Base-by-base conservation (phyloP, 495 filamentous ascomycete species). In the Hyphodiscus hymeniophilus region DNA sequence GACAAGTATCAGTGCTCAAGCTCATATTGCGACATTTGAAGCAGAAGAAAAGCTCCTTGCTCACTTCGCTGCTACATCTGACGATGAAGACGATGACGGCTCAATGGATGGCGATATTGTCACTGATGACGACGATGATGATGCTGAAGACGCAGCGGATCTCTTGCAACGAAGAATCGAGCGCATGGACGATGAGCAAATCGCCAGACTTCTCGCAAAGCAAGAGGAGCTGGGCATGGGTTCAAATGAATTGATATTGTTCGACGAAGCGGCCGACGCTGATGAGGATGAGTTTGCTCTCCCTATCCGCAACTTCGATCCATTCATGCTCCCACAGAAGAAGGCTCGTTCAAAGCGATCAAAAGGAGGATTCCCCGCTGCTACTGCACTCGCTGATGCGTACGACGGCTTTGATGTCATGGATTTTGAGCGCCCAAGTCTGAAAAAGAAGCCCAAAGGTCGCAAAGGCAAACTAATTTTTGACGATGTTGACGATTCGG, bases 371-470 rank as follows among this genome's bases (percentile, higher is more conserved):
- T 58, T 58, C 41, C 54, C 56, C 13, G 17, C 54, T 50, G 52
- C 48, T 39, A 45, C 51, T 38, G 23, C 38, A 40, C 75, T 89
- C 48, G 84, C 82, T 0, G 81, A 90, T 57, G 77, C 79, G 2
- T 89, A 91, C 56, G 79, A 82, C 53, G 82, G 77, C 21, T 79
- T 95, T 51, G 88, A 95, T 58, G 69, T 92, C 23, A 87, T 88
- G 79, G 88, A 92, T 52, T 85, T 84, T 61, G 73, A 83, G 18
- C 74, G 80, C n/a, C 80, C 71, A 5, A 80, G 74, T 44, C 47
- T 79, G 17, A 68, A 68, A 38, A 71, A 66, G 31, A 78, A 72
- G 52, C 54, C 73, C 34, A 84, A 81, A 56, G 77, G 76, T 32
- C 72, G 77, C 11, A 70, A 68, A 45, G 74, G 62, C 52, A 73